Base-by-base conservation (phyloP, 2,329 filamentous ascomycete genomes). In the Ophiostoma pallidulum region DNA sequence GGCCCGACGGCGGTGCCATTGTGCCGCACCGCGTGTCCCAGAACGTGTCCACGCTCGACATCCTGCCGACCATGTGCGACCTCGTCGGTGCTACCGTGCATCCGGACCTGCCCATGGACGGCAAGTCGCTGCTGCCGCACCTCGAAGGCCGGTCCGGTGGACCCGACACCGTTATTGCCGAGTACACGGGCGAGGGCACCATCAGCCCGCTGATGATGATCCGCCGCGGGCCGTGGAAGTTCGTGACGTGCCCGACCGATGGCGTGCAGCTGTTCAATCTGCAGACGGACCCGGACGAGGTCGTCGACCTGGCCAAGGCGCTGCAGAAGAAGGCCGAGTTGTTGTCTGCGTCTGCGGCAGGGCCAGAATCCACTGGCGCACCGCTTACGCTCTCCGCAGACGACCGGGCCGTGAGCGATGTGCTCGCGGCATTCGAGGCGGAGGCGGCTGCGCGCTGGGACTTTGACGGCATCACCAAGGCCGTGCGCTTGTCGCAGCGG, bases 121-220 rank as follows among this genome's bases (percentile, higher is more conserved):
- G 90, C 31, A 72, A 80, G 28, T 92, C 86, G 35, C 73, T 96
- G 56, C 67, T 90, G 51, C 86, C 86, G n/a, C 84, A 91, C 59
- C 73, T 94, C 29, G 70, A 82, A 57, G 79, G 78, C 43, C 66
- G 41, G n/a, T n/a, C 39, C 6, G 47, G 67, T 19, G 80, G 78
- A 35, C 82, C 84, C 51, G 89, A 96, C 63, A 92, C 86, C 10
- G 89, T 92, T n/a, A 84, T 91, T 58, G 89, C 88, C 51, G 90
- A 96, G 68, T 96, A 96, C 69, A 94, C 91, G 60, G 90, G 88
- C 42, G 90, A 96, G 66, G 90, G 90, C 41, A 95, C 90, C 1
- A 74, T 94, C 48, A 82, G 85, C 4, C 90, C 90, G 1, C 77
- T 94, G 48, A 87, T 94, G 74, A 96, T 96, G 90, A 96, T 96